Evolutionary conservation across 2,329 filamentous ascomycete genomes (phyloP), one percentile per base, ranked within the genome.

Genomic region (Fusarium nurragi): DNA sequence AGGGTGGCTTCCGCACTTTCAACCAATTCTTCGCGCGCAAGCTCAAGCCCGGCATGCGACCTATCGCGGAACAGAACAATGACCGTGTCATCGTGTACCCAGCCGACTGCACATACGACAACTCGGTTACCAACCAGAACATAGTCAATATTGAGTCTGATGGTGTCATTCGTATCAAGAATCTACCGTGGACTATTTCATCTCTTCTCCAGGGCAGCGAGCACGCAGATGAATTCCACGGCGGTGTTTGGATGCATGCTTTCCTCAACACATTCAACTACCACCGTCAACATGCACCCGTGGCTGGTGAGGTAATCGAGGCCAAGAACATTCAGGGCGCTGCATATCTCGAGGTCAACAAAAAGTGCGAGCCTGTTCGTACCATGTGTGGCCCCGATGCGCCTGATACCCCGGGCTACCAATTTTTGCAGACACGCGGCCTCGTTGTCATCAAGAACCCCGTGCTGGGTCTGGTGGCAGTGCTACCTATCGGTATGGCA

Each of bases 191-290:
- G 54, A 58, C 54, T 0, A 57, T 58, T 28, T 58, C 52, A 1
- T 58, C 54, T 0, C 54, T 58, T 16, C 54, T 58, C 3, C 26
- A 58, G 6, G 54, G 54, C 10, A 58, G 54, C 1, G 14, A 40
- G 2, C 40, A 57, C 2, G 52, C 52, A 0, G 23, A 58, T 4
- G 34, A 58, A 6, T 58, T 58, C 19, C 54, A 58, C 10, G 54
- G 54, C 0, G 52, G 54, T 21, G 36, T 58, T 1, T 58, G 52
- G 52, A 58, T 58, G 54, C 52, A 58, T 4, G 52, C 52, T 3
- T 58, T 58, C 14, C 52, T 58, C 10, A 58, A 58, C 52, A 57
- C 54, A 3, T 58, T 58, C 36, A 58, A 58, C 11, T 58, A 58
- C 1, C 54, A 58, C 6, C 52, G 52, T 1, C 52, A 57, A 0